Base-by-base conservation (phyloP, 371 early-diverging fungal species). In the Funneliformis caledonium region DNA sequence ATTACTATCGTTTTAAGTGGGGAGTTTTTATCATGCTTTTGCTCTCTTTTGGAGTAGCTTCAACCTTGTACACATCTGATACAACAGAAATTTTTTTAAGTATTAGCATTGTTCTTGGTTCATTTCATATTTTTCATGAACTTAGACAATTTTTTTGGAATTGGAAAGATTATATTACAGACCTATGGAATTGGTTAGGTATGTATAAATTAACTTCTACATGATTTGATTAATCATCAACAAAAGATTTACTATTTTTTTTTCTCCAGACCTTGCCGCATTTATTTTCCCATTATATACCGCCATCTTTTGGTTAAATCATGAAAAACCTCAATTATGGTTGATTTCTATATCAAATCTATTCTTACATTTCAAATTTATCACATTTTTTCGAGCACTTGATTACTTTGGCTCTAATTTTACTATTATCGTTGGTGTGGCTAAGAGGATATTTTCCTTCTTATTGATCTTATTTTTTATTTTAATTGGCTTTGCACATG, bases 181-280 rank as follows among this genome's bases (percentile, higher is more conserved):
- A 37, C 45, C 8, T 60, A 61, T 76, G 76, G 76, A 76, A 76
- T 76, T 62, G 10, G 4, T 61, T 76, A 61, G 76, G 76, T 76
- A 76, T 19, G 26, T 50, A n/a, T n/a, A n/a, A n/a, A 22, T n/a
- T n/a, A n/a, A n/a, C n/a, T n/a, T n/a, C n/a, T n/a, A n/a, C n/a
- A n/a, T n/a, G n/a, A n/a, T n/a, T n/a, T n/a, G n/a, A n/a, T n/a
- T n/a, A n/a, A n/a, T n/a, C n/a, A n/a, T n/a, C n/a, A n/a, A n/a
- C n/a, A n/a, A n/a, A n/a, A n/a, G n/a, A 22, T 72, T n/a, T 72
- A n/a, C 11, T n/a, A n/a, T 70, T 70, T 70, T 14, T 45, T 43
- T 70, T 70, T n/a, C n/a, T 70, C n/a, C 22, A n/a, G 12, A 12
- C 22, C 1, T n/a, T n/a, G n/a, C n/a, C n/a, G n/a, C n/a, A n/a